These are phyloP conservation scores for Striga asiatica DNA, from an alignment of 257 asterid species.

Conservation along the genomic window DNA sequence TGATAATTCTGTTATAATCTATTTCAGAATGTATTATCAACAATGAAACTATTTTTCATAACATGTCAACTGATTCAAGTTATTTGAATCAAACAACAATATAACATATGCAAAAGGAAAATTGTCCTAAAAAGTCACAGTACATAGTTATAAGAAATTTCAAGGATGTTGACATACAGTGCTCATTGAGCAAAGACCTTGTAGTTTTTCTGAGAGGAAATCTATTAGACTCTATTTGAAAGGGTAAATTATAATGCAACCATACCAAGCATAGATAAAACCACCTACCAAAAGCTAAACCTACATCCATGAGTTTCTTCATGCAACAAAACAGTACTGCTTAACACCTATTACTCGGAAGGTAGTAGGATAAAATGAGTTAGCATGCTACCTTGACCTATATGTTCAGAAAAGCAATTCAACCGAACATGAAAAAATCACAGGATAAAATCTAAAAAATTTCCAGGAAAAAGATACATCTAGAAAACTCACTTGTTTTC, in stretches of 20 bases:
- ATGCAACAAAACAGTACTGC: neutral
- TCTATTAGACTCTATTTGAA: neutral
- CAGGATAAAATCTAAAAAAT: neutral
- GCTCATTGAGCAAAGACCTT: neutral
- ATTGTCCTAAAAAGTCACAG: neutral
- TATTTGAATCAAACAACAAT: neutral
- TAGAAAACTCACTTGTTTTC: too few relatives aligned
- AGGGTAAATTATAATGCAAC: neutral
- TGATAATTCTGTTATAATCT: neutral
- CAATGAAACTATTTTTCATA: neutral
- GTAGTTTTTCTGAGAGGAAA: neutral
- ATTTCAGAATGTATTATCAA: neutral
- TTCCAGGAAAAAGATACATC: too few relatives aligned
- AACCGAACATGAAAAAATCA: slow-evolving; percentile 7
- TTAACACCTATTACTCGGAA: neutral
- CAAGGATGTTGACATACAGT: neutral
- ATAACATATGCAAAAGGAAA: neutral
- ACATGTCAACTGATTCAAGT: neutral
- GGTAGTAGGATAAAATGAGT: neutral
- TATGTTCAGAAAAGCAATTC: neutral
- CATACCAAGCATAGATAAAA: neutral
- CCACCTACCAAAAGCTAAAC: neutral
- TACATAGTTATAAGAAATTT: neutral
- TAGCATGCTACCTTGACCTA: neutral
- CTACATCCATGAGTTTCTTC: neutral